phyloP scores from a whole-genome alignment of 257 asterid genomes.

The Solanum stenotomum region DNA sequence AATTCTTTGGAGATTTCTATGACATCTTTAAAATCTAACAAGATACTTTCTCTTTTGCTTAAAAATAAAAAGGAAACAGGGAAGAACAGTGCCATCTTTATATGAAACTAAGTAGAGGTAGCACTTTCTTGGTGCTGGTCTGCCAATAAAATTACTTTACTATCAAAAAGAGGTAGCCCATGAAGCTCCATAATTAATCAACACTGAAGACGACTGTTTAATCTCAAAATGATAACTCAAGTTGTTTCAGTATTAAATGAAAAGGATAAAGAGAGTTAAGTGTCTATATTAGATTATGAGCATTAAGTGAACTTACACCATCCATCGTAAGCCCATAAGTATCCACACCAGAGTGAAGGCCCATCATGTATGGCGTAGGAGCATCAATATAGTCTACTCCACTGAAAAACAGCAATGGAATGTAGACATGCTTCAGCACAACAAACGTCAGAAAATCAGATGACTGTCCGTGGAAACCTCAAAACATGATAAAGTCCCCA shows the following conservation, averaged over 20 bases:
- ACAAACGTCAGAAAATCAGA: conserved; percentile 51
- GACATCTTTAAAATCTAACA: background rate
- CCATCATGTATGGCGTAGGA: conserved; percentile 99
- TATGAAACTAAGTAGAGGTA: background rate
- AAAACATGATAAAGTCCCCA: conserved; percentile 7
- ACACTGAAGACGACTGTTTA: background rate
- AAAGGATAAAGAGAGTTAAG: background rate
- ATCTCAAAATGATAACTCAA: background rate
- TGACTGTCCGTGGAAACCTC: conserved; percentile 19
- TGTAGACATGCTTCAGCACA: conserved; percentile 99
- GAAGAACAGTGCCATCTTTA: background rate
- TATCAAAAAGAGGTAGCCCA: background rate
- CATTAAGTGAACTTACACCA: conserved; percentile 64
- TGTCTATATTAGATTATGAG: background rate
- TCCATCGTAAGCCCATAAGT: conserved; percentile 88
- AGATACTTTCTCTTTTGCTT: background rate
- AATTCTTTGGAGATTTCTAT: background rate
- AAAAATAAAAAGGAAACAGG: background rate
- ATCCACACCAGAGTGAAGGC: conserved; percentile 97
- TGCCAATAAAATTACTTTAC: background rate
- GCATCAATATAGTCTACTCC: conserved; percentile 99
- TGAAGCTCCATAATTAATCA: background rate
- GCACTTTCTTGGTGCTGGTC: background rate
- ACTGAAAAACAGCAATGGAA: conserved; percentile 97
- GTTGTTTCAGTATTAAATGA: background rate